phyloP scores from a whole-genome alignment of 148 eudicot species.

The Arctostaphylos glauca region DNA sequence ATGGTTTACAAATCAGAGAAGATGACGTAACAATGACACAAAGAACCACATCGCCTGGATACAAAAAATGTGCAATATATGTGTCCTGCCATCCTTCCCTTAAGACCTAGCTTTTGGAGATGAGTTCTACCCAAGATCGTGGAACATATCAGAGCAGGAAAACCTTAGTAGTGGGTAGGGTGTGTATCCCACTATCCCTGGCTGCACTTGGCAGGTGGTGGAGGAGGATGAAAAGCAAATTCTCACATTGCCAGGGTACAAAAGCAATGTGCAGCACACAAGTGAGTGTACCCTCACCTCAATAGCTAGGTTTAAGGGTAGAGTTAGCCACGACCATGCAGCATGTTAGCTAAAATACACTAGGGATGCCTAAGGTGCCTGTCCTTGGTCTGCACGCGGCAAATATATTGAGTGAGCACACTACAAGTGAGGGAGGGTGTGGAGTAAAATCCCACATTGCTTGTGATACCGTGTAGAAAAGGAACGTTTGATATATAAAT shows the following conservation, averaged over 20 bases:
- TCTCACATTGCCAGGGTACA: neutral
- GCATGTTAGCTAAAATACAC: no score
- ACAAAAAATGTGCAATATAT: neutral
- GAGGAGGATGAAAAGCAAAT: neutral
- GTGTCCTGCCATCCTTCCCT: neutral
- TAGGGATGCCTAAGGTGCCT: no score
- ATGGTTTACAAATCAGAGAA: neutral
- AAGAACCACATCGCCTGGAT: neutral
- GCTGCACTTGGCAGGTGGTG: neutral
- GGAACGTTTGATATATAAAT: no score
- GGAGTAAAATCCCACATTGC: no score
- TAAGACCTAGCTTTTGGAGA: neutral
- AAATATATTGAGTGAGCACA: no score
- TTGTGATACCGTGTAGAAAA: no score
- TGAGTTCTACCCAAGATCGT: neutral
- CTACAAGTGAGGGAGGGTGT: no score
- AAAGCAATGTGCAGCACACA: no score
- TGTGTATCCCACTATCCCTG: slow-evolving; percentile 1
- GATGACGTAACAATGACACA: neutral
- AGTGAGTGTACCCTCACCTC: no score
- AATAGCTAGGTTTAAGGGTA: no score
- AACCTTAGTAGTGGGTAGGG: neutral
- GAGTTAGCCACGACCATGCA: no score
- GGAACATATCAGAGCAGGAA: neutral
- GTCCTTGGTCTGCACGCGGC: no score